Percentiles rank a stretch among this genome's conserved stretches.
phyloP scores from a whole-genome alignment of 371 early-diverging fungal genomes.

The Circinella minor region DNA sequence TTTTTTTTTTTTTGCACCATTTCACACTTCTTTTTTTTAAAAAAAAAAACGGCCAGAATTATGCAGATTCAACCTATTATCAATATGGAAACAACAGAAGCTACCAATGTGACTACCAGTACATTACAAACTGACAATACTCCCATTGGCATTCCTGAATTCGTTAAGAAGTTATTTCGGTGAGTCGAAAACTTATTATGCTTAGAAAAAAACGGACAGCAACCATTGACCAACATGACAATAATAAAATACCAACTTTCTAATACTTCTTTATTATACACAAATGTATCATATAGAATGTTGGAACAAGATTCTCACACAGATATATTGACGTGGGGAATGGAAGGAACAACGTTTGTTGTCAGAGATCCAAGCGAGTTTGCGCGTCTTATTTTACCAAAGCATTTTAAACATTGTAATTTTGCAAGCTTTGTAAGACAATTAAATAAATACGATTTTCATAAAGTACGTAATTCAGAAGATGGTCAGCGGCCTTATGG shows the following conservation, averaged over 20 bases:
- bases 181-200: slow-evolving; percentile 10
- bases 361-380: slow-evolving; percentile 81
- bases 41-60: background rate
- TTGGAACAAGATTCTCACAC: slow-evolving; percentile 71
- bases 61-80: background rate
- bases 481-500: slow-evolving; percentile 66
- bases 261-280: slow-evolving; percentile 17
- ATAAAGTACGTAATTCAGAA: slow-evolving; percentile 73
- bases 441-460: slow-evolving; percentile 94
- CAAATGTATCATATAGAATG: slow-evolving; percentile 35
- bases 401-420: slow-evolving; percentile 92
- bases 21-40: no score
- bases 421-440: slow-evolving; percentile 94
- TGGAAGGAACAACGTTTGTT: slow-evolving; percentile 79
- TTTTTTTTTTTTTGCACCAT: no score
- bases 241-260: background rate
- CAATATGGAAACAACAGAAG: background rate
- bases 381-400: slow-evolving; percentile 75
- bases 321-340: slow-evolving; percentile 75
- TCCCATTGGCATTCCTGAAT: slow-evolving; percentile 38
- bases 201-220: background rate
- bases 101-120: background rate
- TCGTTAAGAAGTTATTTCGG: slow-evolving; percentile 54
- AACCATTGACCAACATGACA: background rate
- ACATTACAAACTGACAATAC: background rate